Conservation (phyloP, 1,284 basidiomycete genomes). For the Cystobasidium sp. region DNA sequence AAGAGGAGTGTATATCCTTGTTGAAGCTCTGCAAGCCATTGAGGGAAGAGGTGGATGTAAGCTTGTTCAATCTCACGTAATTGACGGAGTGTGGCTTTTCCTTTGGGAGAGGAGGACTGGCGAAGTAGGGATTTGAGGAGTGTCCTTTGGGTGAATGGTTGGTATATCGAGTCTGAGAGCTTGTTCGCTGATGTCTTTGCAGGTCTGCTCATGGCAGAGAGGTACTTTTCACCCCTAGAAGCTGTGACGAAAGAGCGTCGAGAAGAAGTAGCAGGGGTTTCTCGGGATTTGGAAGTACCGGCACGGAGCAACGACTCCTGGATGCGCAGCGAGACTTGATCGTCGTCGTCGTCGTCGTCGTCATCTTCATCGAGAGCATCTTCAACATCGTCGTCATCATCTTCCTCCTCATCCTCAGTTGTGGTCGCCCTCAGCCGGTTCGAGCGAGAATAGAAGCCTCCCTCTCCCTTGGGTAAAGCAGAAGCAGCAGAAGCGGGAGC, state of each 20-base stretch:
- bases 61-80: slow-evolving; percentile 50
- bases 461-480: neutral
- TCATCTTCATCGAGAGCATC: neutral
- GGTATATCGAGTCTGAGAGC: slow-evolving; percentile 12
- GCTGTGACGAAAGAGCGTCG: slow-evolving; percentile 30
- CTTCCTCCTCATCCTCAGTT: slow-evolving; percentile 13
- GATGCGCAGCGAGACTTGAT: neutral
- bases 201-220: slow-evolving; percentile 14
- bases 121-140: slow-evolving; percentile 2
- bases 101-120: slow-evolving; percentile 2
- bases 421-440: slow-evolving; percentile 20
- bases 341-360: neutral
- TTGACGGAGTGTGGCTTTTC: slow-evolving; percentile 10
- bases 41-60: slow-evolving; percentile 62
- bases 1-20: slow-evolving; percentile 83
- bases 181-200: slow-evolving; percentile 29
- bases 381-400: neutral
- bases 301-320: neutral
- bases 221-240: slow-evolving; percentile 29
- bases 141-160: slow-evolving; percentile 7
- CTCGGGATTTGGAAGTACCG: no score
- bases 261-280: neutral
- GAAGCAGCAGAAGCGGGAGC: neutral
- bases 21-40: slow-evolving; percentile 71
- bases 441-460: slow-evolving; percentile 21